Evolutionary conservation across 2,329 filamentous ascomycete species (phyloP), one percentile per base, ranked within the genome.

Genomic region (Sclerotinia trifoliorum): DNA sequence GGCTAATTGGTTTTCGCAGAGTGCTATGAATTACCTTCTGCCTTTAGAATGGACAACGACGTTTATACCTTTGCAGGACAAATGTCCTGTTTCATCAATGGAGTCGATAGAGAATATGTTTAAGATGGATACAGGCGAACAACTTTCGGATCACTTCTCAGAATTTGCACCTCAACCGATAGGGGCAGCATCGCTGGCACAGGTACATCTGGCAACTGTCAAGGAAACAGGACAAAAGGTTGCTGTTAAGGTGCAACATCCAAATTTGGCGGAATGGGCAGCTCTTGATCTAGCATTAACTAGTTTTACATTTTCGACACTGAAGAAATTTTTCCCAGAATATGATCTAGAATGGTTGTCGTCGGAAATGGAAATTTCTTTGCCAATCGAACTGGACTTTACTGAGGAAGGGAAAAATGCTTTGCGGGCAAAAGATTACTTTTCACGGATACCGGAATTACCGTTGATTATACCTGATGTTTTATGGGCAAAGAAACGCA

Each of bases 311-410:
- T 99, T 99, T 79, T 88, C 89, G 15, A 95, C 90, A 0, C 82
- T 99, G 70, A 97, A 96, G 80, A 86, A 87, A 69, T 97, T 94
- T 83, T 99, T 99, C 77, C 96, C 96, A 2, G 94, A 98, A 74
- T 99, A 99, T 79, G 95, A 99, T 78, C 84, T 99, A 39, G 94
- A 96, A 76, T 99, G 95, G 95, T 83, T 99, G 13, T 94, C 93
- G 0, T 88, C 89, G 10, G 95, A 99, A 80, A 96, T 99, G 90
- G 92, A 97, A 70, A 81, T 88, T 26, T 97, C 93, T 3, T 81
- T 99, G 8, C 95, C 95, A 0, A 89, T 94, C 77, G 95, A 99
- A 79, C 83, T 99, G 65, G 91, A 99, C 78, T 99, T 99, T 76
- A 83, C 87, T 51, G 88, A 88, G 74, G 95, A 99, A 78, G 95